Conservation (phyloP, 1,139 yeast genomes). For the Yamadazyma diddensiae region DNA sequence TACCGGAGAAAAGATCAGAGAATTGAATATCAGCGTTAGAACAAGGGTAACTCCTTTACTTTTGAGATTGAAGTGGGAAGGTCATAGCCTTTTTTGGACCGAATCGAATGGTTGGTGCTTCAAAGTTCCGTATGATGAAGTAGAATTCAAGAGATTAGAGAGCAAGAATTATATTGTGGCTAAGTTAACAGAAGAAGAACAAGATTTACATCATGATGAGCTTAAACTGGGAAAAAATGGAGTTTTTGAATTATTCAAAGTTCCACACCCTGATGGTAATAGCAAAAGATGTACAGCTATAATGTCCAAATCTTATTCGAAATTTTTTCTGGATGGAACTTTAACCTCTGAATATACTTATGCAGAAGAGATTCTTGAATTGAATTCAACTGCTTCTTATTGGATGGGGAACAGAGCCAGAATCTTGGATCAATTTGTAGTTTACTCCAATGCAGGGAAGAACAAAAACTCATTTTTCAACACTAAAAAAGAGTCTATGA, state of each 20-base stretch:
- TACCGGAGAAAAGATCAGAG: constrained; percentile 20
- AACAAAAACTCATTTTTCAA: constrained; percentile 26
- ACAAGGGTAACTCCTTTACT: constrained; percentile 76
- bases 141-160: constrained; percentile 36
- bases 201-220: constrained; percentile 19
- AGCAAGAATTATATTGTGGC: constrained; percentile 53
- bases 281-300: constrained; percentile 71
- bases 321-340: constrained; percentile 70
- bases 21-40: constrained; percentile 63
- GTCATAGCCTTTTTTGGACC: constrained; percentile 77
- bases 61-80: constrained; percentile 82
- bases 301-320: constrained; percentile 70
- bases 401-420: constrained; percentile 93
- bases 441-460: constrained; percentile 35
- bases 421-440: constrained; percentile 81
- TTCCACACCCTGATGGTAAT: constrained; percentile 94
- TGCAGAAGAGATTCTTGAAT: constrained; percentile 73
- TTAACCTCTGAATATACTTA: constrained; percentile 68
- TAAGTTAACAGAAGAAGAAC: constrained; percentile 27
- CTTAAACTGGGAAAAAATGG: constrained; percentile 16
- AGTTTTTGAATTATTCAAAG: constrained; percentile 49
- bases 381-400: constrained; percentile 80
- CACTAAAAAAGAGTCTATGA: constrained; percentile 21
- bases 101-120: constrained; percentile 88
- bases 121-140: constrained; percentile 45